Percentiles rank a stretch among this genome's conserved stretches.
These are phyloP conservation scores for Penicillium cosmopolitanum DNA, from an alignment of 495 filamentous ascomycete species.

Conservation along the genomic window DNA sequence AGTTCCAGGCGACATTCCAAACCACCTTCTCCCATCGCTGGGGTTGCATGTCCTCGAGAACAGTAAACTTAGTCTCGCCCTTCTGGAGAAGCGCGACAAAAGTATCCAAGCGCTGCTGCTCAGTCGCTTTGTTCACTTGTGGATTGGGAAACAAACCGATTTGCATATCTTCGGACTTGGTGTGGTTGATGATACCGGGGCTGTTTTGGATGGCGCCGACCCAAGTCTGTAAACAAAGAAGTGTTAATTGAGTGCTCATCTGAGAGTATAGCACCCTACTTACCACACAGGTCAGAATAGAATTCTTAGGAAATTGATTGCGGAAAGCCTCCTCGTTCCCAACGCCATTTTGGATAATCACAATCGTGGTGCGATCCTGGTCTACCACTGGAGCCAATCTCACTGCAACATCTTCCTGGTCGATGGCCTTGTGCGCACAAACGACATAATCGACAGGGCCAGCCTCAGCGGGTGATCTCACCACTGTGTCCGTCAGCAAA, in stretches of 20 bases:
- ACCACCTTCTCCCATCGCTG: slow-evolving; percentile 58
- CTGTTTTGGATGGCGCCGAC: slow-evolving; percentile 51
- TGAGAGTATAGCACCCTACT: neutral
- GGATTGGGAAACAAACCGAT: slow-evolving; percentile 51
- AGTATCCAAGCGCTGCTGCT: slow-evolving; percentile 35
- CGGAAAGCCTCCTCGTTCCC: slow-evolving; percentile 69
- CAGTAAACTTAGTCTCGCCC: slow-evolving; percentile 44
- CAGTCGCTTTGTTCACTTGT: slow-evolving; percentile 19
- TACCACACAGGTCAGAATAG: slow-evolving; percentile 63
- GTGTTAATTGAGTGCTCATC: neutral
- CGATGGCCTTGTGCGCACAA: slow-evolving; percentile 56
- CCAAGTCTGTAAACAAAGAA: slow-evolving; percentile 42
- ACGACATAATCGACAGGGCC: slow-evolving; percentile 46
- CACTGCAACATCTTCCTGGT: slow-evolving; percentile 38
- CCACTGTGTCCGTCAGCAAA: slow-evolving; percentile 29
- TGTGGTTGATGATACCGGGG: slow-evolving; percentile 49
- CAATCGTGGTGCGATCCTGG: slow-evolving; percentile 45
- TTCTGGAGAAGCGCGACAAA: slow-evolving; percentile 42
- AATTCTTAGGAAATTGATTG: slow-evolving; percentile 52
- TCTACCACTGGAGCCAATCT: slow-evolving; percentile 45
- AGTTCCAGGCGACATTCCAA: slow-evolving; percentile 61
- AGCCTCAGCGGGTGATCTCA: slow-evolving; percentile 45
- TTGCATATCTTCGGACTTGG: slow-evolving; percentile 49
- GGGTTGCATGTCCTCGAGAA: slow-evolving; percentile 48
- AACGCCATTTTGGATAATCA: slow-evolving; percentile 73